Base-by-base conservation (phyloP, 2,329 filamentous ascomycete genomes). In the Reticulascus tulasneorum region DNA sequence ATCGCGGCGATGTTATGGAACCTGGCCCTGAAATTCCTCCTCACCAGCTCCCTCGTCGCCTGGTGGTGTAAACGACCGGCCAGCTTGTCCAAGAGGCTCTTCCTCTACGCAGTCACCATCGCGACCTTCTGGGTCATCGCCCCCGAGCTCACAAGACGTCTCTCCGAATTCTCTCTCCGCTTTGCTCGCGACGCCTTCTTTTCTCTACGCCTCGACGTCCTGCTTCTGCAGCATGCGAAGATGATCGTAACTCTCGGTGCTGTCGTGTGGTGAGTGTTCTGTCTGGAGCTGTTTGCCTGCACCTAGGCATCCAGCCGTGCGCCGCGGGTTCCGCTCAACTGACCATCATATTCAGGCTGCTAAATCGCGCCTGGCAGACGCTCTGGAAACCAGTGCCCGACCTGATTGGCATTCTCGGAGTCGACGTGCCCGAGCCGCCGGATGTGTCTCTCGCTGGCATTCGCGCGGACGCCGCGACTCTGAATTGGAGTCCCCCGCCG, bases 401-500 rank as follows among this genome's bases (percentile, higher is more conserved):
- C 46, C 78, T 98, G 30, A 90, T 97, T 52, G 82, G 82, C 50
- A 86, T 96, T 32, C 79, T 98, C 30, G 90, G 91, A 41, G 82
- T 97, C 57, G 93, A 98, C 56, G 91, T 98, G 33, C 93, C 93
- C 43, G 83, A 89, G 45, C 75, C 87, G 17, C 93, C 93, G 34
- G 82, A 90, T 56, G 85, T 97, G 25, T 94, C 89, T 34, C 78
- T 98, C 22, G 88, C 91, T 37, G 88, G 86, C 45, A 93, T 98
- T 51, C 86, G 84, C 49, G 75, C 86, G 19, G 86, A 94, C 58
- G 86, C 89, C 38, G 86, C 94, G 21, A 86, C 90, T 20, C 73
- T 98, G 27, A 89, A 90, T 59, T 98, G 93, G 93, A 87, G 89
- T 44, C 77, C 82, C 41, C 83, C 86, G 1, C 77, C 71, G 4